Conservation (phyloP, 177 flowering plant species). For the Tripterygium wilfordii region DNA sequence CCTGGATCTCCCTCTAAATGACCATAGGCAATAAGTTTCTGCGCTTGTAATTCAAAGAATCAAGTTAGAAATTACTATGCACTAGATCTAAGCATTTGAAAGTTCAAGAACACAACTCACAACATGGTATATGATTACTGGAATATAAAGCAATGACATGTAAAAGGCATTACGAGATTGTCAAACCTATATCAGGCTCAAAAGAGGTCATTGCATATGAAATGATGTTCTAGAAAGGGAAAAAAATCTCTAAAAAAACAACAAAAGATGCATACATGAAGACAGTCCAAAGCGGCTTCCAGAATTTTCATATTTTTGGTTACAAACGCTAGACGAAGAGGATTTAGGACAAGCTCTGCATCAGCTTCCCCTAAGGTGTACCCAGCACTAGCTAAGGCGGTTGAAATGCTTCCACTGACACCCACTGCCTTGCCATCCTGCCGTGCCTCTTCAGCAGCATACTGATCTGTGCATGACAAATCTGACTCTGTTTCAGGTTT, state of each 20-base stretch:
- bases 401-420: constrained; percentile 33
- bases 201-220: no score
- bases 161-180: no score
- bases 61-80: no score
- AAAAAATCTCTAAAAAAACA: not conserved
- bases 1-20: constrained; percentile 99
- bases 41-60: constrained; percentile 15
- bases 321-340: constrained; percentile 87
- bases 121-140: no score
- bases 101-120: no score
- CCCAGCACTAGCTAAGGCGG: constrained; percentile 78
- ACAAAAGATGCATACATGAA: constrained; percentile 62
- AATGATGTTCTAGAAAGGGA: no score
- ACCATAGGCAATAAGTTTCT: constrained; percentile 99
- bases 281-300: constrained; percentile 95
- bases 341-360: constrained; percentile 81
- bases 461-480: constrained; percentile 21
- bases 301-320: constrained; percentile 76
- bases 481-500: constrained; percentile 26
- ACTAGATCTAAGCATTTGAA: no score
- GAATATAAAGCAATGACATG: no score
- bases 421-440: constrained; percentile 20
- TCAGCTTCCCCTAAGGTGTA: constrained; percentile 63
- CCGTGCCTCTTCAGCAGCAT: constrained; percentile 20
- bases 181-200: no score